Conservation (phyloP, 768 basidiomycete genomes). For the Postia placenta region DNA sequence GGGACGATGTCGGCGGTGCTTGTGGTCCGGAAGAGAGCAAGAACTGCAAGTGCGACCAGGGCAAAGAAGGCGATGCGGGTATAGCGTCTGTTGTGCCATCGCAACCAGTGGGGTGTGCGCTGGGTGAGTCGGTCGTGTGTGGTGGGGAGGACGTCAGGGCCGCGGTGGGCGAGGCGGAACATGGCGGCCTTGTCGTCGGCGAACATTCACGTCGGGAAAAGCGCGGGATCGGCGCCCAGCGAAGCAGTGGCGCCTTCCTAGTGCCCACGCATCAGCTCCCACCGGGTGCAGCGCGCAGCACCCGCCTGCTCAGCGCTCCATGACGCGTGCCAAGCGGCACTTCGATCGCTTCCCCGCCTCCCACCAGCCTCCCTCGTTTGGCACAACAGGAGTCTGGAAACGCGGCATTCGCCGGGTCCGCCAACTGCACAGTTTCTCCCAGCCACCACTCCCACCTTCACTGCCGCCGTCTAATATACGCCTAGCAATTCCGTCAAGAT, state of each 20-base stretch:
- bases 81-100: slow-evolving; percentile 6
- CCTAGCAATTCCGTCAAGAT: slow-evolving; percentile 40
- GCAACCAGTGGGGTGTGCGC: not conserved
- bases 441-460: slow-evolving; percentile 21
- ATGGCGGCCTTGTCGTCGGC: not conserved
- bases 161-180: not conserved
- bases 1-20: not conserved
- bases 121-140: not conserved
- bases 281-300: too few relatives aligned
- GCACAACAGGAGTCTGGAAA: not conserved
- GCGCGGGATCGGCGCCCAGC: too few relatives aligned
- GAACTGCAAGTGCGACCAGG: not conserved
- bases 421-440: slow-evolving; percentile 25
- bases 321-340: too few relatives aligned
- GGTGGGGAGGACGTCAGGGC: slow-evolving; percentile 1
- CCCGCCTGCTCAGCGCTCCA: too few relatives aligned
- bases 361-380: too few relatives aligned
- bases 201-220: not conserved
- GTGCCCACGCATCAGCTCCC: too few relatives aligned
- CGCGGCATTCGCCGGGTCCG: too few relatives aligned
- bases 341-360: too few relatives aligned
- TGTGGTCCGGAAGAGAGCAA: slow-evolving; percentile 2
- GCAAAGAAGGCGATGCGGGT: slow-evolving; percentile 2
- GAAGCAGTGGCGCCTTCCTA: too few relatives aligned
- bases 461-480: slow-evolving; percentile 17